Conservation (phyloP, 2,329 filamentous ascomycete genomes). For the Penicillium sp. region DNA sequence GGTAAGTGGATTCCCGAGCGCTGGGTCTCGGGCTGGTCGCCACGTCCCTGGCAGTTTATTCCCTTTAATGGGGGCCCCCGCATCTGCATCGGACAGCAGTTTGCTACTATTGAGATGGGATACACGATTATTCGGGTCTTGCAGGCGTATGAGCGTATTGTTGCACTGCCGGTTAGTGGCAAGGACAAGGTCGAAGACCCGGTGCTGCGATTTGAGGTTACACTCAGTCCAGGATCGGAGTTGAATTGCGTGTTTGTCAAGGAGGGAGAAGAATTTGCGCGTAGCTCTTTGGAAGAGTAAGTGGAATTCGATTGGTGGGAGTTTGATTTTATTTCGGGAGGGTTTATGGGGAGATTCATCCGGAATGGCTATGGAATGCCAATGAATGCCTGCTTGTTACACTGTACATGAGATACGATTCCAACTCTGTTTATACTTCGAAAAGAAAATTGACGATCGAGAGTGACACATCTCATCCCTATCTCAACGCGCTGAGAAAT, state of each 20-base stretch:
- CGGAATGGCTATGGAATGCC: neutral
- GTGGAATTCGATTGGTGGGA: neutral
- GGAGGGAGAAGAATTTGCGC: constrained; percentile 25
- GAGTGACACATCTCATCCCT: too few species aligned
- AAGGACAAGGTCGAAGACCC: constrained; percentile 42
- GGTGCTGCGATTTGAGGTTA: constrained; percentile 42
- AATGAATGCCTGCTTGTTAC: neutral
- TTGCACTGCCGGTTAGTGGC: constrained; percentile 36
- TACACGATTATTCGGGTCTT: constrained; percentile 52
- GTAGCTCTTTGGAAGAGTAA: neutral
- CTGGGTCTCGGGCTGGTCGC: constrained; percentile 56
- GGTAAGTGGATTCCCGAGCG: constrained; percentile 55
- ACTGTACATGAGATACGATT: constrained; percentile 7
- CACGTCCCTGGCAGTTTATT: constrained; percentile 59
- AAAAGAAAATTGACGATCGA: too few species aligned
- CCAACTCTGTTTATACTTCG: neutral
- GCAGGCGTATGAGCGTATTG: constrained; percentile 46
- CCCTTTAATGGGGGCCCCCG: constrained; percentile 59
- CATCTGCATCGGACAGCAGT: constrained; percentile 64
- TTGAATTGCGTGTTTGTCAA: constrained; percentile 46
- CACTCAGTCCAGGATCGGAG: constrained; percentile 41
- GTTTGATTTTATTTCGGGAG: neutral
- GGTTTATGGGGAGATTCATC: neutral
- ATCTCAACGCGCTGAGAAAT: too few species aligned
- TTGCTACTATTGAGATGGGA: constrained; percentile 63